Evolutionary conservation across 345 rosid species (phyloP).

Genomic region (Corymbia maculata): DNA sequence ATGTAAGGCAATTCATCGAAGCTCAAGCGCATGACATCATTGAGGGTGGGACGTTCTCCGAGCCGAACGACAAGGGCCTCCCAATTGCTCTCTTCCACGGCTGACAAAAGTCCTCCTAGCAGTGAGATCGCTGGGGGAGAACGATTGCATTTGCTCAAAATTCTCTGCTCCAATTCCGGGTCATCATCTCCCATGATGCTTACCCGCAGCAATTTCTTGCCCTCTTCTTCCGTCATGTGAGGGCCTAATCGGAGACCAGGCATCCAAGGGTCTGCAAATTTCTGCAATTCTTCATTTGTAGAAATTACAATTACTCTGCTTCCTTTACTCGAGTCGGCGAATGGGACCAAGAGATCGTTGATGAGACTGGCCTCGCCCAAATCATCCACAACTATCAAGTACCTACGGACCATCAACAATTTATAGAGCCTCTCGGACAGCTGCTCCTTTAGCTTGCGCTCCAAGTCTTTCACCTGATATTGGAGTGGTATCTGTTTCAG

Average conservation of each 20-base stretch:
- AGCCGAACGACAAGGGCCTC: background rate
- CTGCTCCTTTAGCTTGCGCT: background rate
- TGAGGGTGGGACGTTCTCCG: background rate
- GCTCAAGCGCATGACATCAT: background rate
- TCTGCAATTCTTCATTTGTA: background rate
- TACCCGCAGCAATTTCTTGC: background rate
- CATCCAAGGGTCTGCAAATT: background rate
- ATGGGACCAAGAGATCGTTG: background rate
- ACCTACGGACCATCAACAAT: background rate
- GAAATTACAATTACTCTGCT: background rate
- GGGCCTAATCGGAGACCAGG: background rate
- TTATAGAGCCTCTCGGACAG: background rate
- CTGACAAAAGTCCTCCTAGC: background rate
- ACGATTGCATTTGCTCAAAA: background rate
- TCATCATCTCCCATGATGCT: background rate
- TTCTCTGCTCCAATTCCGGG: background rate
- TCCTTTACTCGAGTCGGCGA: background rate
- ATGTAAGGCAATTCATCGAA: background rate
- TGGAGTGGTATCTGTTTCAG: background rate
- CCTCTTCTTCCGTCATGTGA: background rate
- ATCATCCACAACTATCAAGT: background rate
- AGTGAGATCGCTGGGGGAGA: background rate
- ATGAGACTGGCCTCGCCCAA: background rate
- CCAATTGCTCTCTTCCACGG: background rate
- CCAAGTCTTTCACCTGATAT: background rate